Percentiles rank a stretch among this genome's conserved stretches.
phyloP scores from a whole-genome alignment of 768 basidiomycete species.

The Boletus rex-veris region DNA sequence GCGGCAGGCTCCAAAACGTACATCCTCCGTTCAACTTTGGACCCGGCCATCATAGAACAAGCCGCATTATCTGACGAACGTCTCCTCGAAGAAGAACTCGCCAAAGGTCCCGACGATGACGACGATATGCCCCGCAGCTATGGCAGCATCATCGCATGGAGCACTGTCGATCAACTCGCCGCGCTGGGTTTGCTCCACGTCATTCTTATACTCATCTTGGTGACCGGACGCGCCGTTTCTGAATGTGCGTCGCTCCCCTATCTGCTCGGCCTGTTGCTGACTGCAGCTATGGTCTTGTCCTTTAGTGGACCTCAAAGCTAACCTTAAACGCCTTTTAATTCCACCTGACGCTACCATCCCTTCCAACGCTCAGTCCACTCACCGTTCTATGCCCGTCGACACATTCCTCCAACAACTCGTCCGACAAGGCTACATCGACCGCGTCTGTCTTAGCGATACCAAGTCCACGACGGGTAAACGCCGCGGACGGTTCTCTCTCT shows the following conservation, averaged over 20 bases:
- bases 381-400: constrained; percentile 56
- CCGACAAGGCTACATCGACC: constrained; percentile 78
- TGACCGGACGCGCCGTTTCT: constrained; percentile 65
- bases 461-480: constrained; percentile 48
- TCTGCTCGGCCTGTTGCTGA: background rate
- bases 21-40: constrained; percentile 74
- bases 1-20: constrained; percentile 71
- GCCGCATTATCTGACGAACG: constrained; percentile 50
- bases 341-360: constrained; percentile 45
- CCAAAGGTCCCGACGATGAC: constrained; percentile 44
- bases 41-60: constrained; percentile 57
- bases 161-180: constrained; percentile 60
- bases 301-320: constrained; percentile 67
- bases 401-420: constrained; percentile 59
- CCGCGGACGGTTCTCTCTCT: constrained; percentile 49
- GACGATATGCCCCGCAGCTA: constrained; percentile 50
- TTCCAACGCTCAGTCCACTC: constrained; percentile 48
- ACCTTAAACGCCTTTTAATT: constrained; percentile 69
- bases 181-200: constrained; percentile 74
- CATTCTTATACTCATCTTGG: constrained; percentile 81
- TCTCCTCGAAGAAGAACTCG: constrained; percentile 46
- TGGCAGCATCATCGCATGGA: constrained; percentile 76
- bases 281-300: background rate
- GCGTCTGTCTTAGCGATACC: constrained; percentile 48
- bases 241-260: constrained; percentile 52